Evolutionary conservation across 768 basidiomycete genomes (phyloP).

Genomic region (Russula virescens): DNA sequence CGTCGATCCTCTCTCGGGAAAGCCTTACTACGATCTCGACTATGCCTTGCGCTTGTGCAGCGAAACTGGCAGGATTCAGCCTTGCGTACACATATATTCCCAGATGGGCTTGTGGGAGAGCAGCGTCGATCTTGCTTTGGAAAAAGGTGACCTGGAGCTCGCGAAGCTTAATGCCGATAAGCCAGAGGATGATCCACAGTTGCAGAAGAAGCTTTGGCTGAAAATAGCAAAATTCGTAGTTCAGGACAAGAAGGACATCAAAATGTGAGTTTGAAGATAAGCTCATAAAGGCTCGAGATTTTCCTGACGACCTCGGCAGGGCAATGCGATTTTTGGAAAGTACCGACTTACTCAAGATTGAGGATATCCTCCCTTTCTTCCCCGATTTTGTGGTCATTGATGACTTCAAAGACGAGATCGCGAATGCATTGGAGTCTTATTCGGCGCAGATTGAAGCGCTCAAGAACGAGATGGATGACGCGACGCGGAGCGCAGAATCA

Average conservation of each 20-base stretch:
- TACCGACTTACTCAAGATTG: constrained; percentile 92
- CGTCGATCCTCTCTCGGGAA: constrained; percentile 71
- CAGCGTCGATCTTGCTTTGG: constrained; percentile 89
- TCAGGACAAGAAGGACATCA: constrained; percentile 96
- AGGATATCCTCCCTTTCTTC: constrained; percentile 99
- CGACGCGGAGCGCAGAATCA: constrained; percentile 84
- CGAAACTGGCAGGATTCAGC: constrained; percentile 68
- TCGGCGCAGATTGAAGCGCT: constrained; percentile 84
- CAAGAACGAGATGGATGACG: constrained; percentile 94
- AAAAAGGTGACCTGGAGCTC: constrained; percentile 91
- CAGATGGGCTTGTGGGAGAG: constrained; percentile 98
- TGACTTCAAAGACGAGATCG: constrained; percentile 99
- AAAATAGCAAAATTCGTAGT: constrained; percentile 99
- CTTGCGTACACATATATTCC: constrained; percentile 94
- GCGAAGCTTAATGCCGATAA: constrained; percentile 94
- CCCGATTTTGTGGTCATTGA: constrained; percentile 99
- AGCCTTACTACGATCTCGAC: constrained; percentile 94
- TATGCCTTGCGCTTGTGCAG: constrained; percentile 94
- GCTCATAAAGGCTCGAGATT: not conserved
- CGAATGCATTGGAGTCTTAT: constrained; percentile 90
- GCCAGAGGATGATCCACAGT: constrained; percentile 81
- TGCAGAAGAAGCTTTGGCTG: constrained; percentile 94
- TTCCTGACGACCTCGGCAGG: constrained; percentile 39
- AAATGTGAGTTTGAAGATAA: constrained; percentile 60
- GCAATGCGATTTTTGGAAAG: constrained; percentile 97